Evolutionary conservation across 768 basidiomycete species (phyloP).

Genomic region (Boletus barrowsii): DNA sequence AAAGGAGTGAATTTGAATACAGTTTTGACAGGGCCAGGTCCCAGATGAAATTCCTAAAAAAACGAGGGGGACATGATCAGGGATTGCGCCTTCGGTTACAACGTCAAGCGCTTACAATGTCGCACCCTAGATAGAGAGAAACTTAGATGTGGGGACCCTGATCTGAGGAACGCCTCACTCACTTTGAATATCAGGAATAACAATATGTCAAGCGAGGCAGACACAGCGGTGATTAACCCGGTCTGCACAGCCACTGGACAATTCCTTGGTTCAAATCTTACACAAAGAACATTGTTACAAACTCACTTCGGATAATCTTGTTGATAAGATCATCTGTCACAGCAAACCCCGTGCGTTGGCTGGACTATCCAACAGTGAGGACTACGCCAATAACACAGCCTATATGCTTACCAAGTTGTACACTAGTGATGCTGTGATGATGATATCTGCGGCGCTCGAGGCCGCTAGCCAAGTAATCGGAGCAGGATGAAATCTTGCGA

Average conservation of each 20-base stretch:
- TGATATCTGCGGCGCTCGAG: constrained; percentile 38
- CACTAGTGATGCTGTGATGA: constrained; percentile 42
- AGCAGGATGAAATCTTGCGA: constrained; percentile 32
- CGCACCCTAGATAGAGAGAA: background rate
- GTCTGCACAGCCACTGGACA: constrained; percentile 29
- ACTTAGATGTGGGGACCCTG: background rate
- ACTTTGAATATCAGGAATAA: constrained; percentile 20
- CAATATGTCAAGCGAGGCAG: constrained; percentile 17
- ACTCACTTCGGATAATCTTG: constrained; percentile 39
- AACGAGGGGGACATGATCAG: background rate
- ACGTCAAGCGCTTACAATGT: constrained; percentile 1
- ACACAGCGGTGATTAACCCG: constrained; percentile 13
- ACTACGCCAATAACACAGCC: background rate
- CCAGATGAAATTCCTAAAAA: constrained; percentile 18
- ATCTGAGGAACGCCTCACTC: background rate
- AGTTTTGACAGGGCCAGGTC: constrained; percentile 28
- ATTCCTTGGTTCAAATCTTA: background rate
- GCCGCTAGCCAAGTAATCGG: constrained; percentile 42
- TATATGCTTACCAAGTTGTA: constrained; percentile 37
- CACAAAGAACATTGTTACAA: background rate
- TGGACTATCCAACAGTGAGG: constrained; percentile 26
- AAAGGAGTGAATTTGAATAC: constrained; percentile 26
- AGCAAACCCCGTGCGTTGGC: constrained; percentile 41
- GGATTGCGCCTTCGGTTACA: background rate
- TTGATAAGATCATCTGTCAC: constrained; percentile 37